These are phyloP conservation scores for Blastobotrys americana DNA, from an alignment of 805 yeast genomes.

Conservation along the genomic window DNA sequence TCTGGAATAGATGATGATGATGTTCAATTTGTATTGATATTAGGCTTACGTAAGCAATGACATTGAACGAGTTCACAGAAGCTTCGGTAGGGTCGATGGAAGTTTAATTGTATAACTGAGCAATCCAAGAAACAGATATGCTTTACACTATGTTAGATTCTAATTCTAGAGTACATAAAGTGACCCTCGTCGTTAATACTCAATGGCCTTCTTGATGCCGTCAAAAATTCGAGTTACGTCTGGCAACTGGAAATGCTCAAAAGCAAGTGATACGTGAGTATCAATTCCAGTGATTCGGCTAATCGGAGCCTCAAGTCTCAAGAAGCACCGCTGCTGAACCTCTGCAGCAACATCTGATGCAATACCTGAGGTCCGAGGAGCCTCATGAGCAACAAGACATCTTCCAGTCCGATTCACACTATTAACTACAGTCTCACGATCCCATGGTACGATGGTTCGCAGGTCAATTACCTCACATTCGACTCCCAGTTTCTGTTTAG, in stretches of 20 bases:
- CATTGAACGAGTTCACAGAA: no score
- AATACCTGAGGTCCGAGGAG: slow-evolving; percentile 87
- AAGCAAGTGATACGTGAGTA: slow-evolving; percentile 93
- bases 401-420: slow-evolving; percentile 88
- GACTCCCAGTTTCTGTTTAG: slow-evolving; percentile 72
- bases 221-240: slow-evolving; percentile 40
- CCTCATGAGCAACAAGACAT: slow-evolving; percentile 77
- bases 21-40: no score
- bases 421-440: slow-evolving; percentile 67
- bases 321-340: slow-evolving; percentile 89
- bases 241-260: slow-evolving; percentile 95
- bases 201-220: slow-evolving; percentile 23
- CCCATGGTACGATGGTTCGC: slow-evolving; percentile 90
- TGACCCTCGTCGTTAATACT: slow-evolving; percentile 21
- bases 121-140: no score
- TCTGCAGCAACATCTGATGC: slow-evolving; percentile 94
- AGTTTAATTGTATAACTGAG: no score
- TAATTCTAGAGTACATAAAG: no score
- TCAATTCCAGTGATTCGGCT: slow-evolving; percentile 95
- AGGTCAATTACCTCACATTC: slow-evolving; percentile 80
- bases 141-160: no score
- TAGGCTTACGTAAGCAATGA: no score
- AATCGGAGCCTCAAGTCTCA: slow-evolving; percentile 88
- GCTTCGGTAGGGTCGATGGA: no score
- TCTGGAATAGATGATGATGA: no score